Base-by-base conservation (phyloP, 1,284 basidiomycete species). In the Irpex sp. region DNA sequence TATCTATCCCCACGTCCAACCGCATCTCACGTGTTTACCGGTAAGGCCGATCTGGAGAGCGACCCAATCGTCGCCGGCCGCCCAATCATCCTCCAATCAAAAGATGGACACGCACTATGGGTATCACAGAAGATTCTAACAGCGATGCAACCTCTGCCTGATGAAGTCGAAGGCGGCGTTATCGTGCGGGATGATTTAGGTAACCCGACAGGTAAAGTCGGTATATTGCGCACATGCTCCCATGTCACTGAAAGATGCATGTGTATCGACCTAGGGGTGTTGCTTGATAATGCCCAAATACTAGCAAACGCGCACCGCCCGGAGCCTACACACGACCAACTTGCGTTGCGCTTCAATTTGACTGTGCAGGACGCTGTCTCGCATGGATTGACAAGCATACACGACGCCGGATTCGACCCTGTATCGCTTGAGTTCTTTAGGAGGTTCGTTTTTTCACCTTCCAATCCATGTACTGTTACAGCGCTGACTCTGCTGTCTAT, bases 51-150 rank as follows among this genome's bases (percentile, higher is more conserved):
- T 68, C 78, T 95, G 1, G 92, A 94, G 39, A 74, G 74, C 1
- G 91, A 94, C 64, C 83, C 86, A 4, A 69, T 90, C 9, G 79
- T 95, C 26, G 76, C 77, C 59, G 89, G 86, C 15, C 82, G 91
- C 17, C 86, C 85, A 0, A 85, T 96, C 56, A 79, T 90, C 8
- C 80, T 96, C 13, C 86, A 91, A 68, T 88, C 92, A 72, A 93
- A 96, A 66, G 95, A 97, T 72, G 89, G 90, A 5, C 95, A 97
- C 75, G 94, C 93, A 0, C 78, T 93, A 3, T 97, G 95, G 95
- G 86, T 95, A 4, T 94, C 92, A 15, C 75, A 78, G 15, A 78
- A 74, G 54, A 82, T 89, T 1, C 76, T 96, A 4, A 76, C 83
- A 57, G 69, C 75, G 3, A 86, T 91, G 67, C 76, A 80, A n/a